A percentile compares a stretch with the other conserved stretches of the same genome.
Conservation (phyloP, 305 asterid species). For the Plantago lanceolata region DNA sequence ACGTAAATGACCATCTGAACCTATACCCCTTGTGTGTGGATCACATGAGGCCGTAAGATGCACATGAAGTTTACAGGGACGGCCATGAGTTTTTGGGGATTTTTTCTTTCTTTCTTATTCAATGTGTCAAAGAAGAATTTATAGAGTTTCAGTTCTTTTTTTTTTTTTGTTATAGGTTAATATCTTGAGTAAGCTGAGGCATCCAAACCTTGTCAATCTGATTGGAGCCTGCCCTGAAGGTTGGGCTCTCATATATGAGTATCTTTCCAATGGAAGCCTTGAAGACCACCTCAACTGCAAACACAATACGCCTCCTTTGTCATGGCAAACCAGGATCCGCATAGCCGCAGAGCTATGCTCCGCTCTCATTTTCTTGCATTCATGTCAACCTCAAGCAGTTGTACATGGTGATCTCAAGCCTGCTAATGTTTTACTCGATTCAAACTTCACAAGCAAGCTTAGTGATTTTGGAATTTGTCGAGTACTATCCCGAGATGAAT, state of each 20-base stretch:
- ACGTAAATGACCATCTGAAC: too few species aligned
- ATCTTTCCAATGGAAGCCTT: slow-evolving; percentile 83
- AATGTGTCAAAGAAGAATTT: too few species aligned
- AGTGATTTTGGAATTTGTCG: slow-evolving; percentile 78
- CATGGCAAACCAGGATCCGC: slow-evolving; percentile 88
- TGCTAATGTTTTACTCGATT: slow-evolving; percentile 64
- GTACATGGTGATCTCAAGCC: slow-evolving; percentile 90
- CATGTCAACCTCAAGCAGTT: slow-evolving; percentile 51
- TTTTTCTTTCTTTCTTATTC: too few species aligned
- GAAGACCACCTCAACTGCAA: slow-evolving; percentile 90
- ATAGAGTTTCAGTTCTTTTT: not conserved
- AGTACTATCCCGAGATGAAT: slow-evolving; percentile 34
- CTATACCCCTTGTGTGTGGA: too few species aligned
- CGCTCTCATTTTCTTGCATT: slow-evolving; percentile 79
- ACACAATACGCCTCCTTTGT: slow-evolving; percentile 70
- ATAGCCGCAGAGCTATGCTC: slow-evolving; percentile 85
- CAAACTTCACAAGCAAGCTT: slow-evolving; percentile 73
- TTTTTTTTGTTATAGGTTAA: slow-evolving; percentile 44
- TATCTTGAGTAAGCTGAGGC: slow-evolving; percentile 82
- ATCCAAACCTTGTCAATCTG: slow-evolving; percentile 78
- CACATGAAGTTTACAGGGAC: too few species aligned
- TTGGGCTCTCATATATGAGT: slow-evolving; percentile 76
- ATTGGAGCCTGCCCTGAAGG: slow-evolving; percentile 88
- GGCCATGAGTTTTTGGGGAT: too few species aligned
- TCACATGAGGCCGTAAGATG: too few species aligned